Percentiles rank a stretch among this genome's conserved stretches.
phyloP scores from a whole-genome alignment of 2,329 filamentous ascomycete genomes.

The Calonectria pseudoturangicola region DNA sequence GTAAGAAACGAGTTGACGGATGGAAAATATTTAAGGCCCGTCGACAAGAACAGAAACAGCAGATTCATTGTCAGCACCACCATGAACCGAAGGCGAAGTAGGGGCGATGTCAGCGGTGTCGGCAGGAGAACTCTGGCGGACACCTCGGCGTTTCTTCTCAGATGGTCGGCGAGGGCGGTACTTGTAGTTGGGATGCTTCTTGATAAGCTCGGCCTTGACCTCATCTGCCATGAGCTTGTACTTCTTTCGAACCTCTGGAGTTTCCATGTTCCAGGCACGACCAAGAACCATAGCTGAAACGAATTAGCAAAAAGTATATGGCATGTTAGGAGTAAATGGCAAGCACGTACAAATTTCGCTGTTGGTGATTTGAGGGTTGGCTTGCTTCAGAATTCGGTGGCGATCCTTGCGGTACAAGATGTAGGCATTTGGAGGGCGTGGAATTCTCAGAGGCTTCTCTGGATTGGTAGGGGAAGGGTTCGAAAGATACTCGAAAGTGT shows the following conservation, averaged over 20 bases:
- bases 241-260: constrained; percentile 53
- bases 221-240: constrained; percentile 58
- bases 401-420: constrained; percentile 65
- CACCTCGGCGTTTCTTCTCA: constrained; percentile 50
- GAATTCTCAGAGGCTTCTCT: constrained; percentile 51
- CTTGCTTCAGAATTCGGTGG: constrained; percentile 59
- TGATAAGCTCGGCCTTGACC: constrained; percentile 56
- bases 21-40: neutral
- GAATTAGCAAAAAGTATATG: constrained; percentile 25
- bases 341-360: constrained; percentile 64
- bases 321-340: constrained; percentile 32
- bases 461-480: neutral
- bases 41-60: neutral
- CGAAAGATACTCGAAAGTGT: neutral
- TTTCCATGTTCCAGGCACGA: constrained; percentile 60
- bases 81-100: neutral
- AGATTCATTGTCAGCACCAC: neutral
- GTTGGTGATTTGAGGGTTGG: constrained; percentile 61
- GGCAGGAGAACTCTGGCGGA: neutral
- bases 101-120: neutral
- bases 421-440: constrained; percentile 64
- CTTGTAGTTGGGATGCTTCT: constrained; percentile 61
- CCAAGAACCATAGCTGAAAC: constrained; percentile 61
- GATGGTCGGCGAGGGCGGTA: constrained; percentile 61
- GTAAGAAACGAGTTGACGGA: neutral